A percentile compares a stretch with the other conserved stretches of the same genome.
Conservation (phyloP, 2,329 filamentous ascomycete species). For the Cladosporium sp. region DNA sequence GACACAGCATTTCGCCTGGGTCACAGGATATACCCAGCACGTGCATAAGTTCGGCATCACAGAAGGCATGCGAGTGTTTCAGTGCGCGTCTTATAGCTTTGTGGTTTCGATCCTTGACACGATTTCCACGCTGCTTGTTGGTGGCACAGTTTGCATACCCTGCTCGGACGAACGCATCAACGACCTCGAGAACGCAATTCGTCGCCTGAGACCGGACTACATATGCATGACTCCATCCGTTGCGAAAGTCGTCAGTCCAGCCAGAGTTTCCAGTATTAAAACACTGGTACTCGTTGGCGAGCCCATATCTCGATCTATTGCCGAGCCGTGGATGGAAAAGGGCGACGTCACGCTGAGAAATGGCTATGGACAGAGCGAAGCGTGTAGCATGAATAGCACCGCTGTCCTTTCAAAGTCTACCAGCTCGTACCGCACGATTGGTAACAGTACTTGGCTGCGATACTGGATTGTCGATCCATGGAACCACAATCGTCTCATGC, state of each 20-base stretch:
- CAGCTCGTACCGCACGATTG: not conserved
- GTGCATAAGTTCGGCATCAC: not conserved
- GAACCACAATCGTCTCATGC: not conserved
- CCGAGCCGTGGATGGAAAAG: not conserved
- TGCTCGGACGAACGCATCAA: slow-evolving; percentile 15
- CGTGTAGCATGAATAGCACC: slow-evolving; percentile 2
- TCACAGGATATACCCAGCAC: not conserved
- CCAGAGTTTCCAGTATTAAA: slow-evolving; percentile 1
- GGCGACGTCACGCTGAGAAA: not conserved
- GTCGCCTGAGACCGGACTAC: slow-evolving; percentile 6
- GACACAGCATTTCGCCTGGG: not conserved
- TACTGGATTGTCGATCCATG: slow-evolving; percentile 1
- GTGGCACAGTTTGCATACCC: slow-evolving; percentile 21
- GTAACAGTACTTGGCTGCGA: not conserved
- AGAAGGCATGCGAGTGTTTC: not conserved
- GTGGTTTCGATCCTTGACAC: slow-evolving; percentile 7
- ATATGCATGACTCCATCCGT: slow-evolving; percentile 8
- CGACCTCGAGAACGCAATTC: slow-evolving; percentile 11
- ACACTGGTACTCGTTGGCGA: slow-evolving; percentile 1
- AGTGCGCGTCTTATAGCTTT: slow-evolving; percentile 11
- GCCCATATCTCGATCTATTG: not conserved
- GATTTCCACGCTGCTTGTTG: slow-evolving; percentile 11
- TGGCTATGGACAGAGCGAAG: slow-evolving; percentile 12
- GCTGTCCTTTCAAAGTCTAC: not conserved
- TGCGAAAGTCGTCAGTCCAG: slow-evolving; percentile 2